Percentiles rank a stretch among this genome's conserved stretches.
These are phyloP conservation scores for Ustilago sp. DNA, from an alignment of 1,284 basidiomycete genomes.

Conservation along the genomic window DNA sequence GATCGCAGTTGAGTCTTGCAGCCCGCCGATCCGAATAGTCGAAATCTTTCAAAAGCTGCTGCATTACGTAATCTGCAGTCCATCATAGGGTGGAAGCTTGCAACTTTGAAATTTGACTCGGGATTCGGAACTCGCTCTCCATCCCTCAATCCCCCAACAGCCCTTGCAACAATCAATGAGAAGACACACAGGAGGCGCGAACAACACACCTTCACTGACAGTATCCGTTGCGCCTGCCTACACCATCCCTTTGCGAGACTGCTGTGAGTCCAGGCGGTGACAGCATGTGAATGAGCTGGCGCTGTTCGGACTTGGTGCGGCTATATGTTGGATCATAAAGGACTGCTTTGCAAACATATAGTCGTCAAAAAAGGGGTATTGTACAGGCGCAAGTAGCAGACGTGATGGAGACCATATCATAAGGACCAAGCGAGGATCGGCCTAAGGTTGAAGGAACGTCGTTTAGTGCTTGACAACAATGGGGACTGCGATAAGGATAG, in stretches of 20 bases:
- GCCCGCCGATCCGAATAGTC: conserved; percentile 9
- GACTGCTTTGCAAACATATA: conserved; percentile 17
- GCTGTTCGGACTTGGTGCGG: neutral
- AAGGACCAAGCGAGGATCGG: conserved; percentile 5
- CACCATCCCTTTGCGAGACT: neutral
- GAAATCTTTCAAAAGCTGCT: conserved; percentile 9
- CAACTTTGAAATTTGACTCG: neutral
- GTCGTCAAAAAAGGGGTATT: conserved; percentile 29
- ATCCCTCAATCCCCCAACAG: neutral
- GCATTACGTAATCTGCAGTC: conserved; percentile 41
- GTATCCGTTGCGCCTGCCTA: neutral
- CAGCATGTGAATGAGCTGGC: neutral
- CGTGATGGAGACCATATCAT: conserved; percentile 8
- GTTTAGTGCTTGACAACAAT: conserved; percentile 59
- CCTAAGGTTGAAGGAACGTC: neutral
- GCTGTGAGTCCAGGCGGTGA: neutral
- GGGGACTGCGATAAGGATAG: conserved; percentile 37
- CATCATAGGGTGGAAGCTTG: neutral
- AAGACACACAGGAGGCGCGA: no score
- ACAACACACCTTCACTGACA: no score
- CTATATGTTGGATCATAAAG: conserved; percentile 5
- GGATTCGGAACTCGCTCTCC: neutral
- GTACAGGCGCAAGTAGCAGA: conserved; percentile 38
- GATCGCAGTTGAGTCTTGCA: conserved; percentile 3
- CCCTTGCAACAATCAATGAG: neutral